A percentile compares a stretch with the other conserved stretches of the same genome.
phyloP scores from a whole-genome alignment of 768 basidiomycete genomes.

The Hemileccinum rubropunctum region DNA sequence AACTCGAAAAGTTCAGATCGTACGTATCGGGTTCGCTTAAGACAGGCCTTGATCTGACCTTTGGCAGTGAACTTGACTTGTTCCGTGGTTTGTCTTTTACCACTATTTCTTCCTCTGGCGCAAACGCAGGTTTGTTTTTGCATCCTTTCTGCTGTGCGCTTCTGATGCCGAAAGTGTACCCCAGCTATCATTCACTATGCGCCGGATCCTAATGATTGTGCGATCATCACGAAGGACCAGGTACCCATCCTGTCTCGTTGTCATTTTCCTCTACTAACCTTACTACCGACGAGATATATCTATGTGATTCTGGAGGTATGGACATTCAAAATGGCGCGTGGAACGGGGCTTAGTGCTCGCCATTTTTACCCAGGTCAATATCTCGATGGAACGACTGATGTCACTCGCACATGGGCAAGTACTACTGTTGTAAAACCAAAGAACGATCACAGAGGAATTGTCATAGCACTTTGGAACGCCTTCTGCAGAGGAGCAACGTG shows the following conservation, averaged over 20 bases:
- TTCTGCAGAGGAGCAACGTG: constrained; percentile 74
- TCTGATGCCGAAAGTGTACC: background rate
- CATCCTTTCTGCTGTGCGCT: background rate
- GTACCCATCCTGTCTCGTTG: constrained; percentile 31
- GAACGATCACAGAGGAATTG: background rate
- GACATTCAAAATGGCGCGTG: background rate
- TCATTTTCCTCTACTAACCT: constrained; percentile 32
- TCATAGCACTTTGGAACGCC: constrained; percentile 85
- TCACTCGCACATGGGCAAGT: constrained; percentile 82
- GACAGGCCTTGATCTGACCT: background rate
- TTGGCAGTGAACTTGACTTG: constrained; percentile 60
- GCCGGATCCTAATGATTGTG: constrained; percentile 72
- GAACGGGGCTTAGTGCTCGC: background rate
- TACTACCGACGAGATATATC: constrained; percentile 51
- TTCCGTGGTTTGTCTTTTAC: constrained; percentile 89
- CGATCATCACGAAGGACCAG: constrained; percentile 72
- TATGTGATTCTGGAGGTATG: constrained; percentile 85
- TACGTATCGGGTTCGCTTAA: constrained; percentile 37
- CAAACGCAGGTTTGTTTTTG: constrained; percentile 72
- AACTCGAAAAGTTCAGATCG: constrained; percentile 80
- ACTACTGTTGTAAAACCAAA: background rate
- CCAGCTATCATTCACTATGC: constrained; percentile 92
- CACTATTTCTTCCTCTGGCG: constrained; percentile 90
- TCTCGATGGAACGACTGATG: constrained; percentile 93
- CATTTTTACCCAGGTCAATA: constrained; percentile 60